Percentiles rank a stretch among this genome's conserved stretches.
Conservation (phyloP, 1,139 yeast species). For the Yamadazyma diospyri region DNA sequence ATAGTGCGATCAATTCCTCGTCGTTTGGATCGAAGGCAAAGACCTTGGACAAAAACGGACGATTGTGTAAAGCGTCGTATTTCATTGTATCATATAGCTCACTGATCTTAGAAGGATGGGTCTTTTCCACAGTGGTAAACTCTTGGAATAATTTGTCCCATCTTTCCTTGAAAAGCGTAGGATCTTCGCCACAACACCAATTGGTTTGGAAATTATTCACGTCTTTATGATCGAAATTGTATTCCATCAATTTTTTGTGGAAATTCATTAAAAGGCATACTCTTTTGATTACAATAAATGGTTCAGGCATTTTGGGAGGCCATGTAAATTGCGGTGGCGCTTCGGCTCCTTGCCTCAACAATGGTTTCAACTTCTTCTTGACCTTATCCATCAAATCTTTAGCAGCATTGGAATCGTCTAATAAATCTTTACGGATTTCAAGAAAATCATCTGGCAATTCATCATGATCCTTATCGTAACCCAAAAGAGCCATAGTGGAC, state of each 20-base stretch:
- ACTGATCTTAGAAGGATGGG: constrained; percentile 95
- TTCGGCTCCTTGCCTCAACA: constrained; percentile 90
- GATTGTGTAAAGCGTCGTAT: constrained; percentile 93
- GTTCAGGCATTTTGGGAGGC: constrained; percentile 99
- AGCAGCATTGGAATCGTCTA: constrained; percentile 98
- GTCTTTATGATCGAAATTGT: constrained; percentile 69
- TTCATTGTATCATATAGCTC: constrained; percentile 98
- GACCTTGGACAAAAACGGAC: constrained; percentile 80
- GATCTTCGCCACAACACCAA: constrained; percentile 99
- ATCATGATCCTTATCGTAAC: constrained; percentile 49
- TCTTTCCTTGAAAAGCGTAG: constrained; percentile 83
- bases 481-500: constrained; percentile 80
- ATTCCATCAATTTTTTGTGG: constrained; percentile 80
- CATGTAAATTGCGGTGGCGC: constrained; percentile 99
- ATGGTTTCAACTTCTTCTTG: constrained; percentile 91
- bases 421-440: constrained; percentile 79
- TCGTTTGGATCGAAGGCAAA: constrained; percentile 68
- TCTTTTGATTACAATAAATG: constrained; percentile 85
- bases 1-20: constrained; percentile 36
- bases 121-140: constrained; percentile 89
- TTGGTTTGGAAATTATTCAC: constrained; percentile 65
- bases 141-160: constrained; percentile 97
- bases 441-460: constrained; percentile 76
- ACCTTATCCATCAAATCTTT: constrained; percentile 97
- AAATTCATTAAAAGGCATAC: constrained; percentile 96